These are phyloP conservation scores for Chaetoceros muelleri DNA, from an alignment of 108 stramenopile species.

Conservation along the genomic window DNA sequence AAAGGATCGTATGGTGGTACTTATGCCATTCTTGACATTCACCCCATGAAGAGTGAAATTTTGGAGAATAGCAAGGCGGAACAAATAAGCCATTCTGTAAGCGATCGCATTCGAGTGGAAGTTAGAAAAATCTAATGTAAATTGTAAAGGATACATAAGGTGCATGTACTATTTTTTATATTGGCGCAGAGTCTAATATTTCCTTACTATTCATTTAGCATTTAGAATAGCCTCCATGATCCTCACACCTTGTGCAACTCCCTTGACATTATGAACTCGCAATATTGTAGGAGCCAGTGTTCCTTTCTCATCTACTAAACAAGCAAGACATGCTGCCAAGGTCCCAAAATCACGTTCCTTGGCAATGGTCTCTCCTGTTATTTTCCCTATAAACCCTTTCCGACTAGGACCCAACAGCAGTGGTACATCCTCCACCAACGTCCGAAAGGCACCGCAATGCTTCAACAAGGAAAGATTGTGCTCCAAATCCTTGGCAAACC, in stretches of 20 bases:
- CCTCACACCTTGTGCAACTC: conserved; percentile 45
- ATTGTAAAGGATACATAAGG: too few relatives aligned
- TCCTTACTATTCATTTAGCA: conserved; percentile 9
- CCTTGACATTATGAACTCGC: conserved; percentile 89
- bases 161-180: too few relatives aligned
- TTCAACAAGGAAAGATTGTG: conserved; percentile 72
- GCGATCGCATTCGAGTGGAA: conserved; percentile 61
- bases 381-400: conserved; percentile 88
- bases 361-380: conserved; percentile 50
- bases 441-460: conserved; percentile 27
- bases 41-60: conserved; percentile 51
- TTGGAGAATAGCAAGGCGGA: conserved; percentile 34
- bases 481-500: conserved; percentile 85
- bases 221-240: conserved; percentile 68
- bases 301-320: conserved; percentile 15
- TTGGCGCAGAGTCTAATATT: too few relatives aligned
- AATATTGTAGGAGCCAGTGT: conserved; percentile 42
- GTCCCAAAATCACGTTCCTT: conserved; percentile 76
- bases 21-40: conserved; percentile 75
- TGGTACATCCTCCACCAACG: conserved; percentile 29
- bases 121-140: conserved; percentile 59
- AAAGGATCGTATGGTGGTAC: conserved; percentile 86
- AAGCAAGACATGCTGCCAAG: conserved; percentile 63
- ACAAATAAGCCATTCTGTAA: conserved; percentile 28
- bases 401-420: conserved; percentile 86